These are phyloP conservation scores for Penicillium sp. DNA, from an alignment of 2,329 filamentous ascomycete genomes.

Conservation along the genomic window DNA sequence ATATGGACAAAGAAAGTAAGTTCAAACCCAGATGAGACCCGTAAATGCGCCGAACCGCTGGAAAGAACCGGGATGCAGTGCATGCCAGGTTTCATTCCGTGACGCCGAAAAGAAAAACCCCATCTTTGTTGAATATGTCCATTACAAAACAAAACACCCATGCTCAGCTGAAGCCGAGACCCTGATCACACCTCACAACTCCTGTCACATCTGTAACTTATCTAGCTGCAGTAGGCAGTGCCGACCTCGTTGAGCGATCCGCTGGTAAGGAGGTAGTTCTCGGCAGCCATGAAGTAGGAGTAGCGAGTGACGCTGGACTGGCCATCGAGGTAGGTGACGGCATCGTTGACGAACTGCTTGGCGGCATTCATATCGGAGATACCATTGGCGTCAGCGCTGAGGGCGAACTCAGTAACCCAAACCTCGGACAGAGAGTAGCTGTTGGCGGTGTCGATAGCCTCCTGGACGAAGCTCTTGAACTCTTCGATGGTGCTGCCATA, in stretches of 20 bases:
- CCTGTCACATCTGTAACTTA: not conserved
- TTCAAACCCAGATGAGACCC: constrained; percentile 6
- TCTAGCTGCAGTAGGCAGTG: constrained; percentile 29
- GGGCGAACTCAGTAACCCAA: constrained; percentile 53
- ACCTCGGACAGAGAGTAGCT: constrained; percentile 42
- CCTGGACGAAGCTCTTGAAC: constrained; percentile 44
- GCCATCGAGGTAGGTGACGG: constrained; percentile 42
- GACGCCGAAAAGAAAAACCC: not conserved
- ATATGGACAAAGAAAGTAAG: constrained; percentile 5
- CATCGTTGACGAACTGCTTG: constrained; percentile 40
- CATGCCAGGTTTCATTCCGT: not conserved
- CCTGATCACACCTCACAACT: not conserved
- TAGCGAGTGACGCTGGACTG: constrained; percentile 45
- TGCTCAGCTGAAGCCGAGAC: not conserved
- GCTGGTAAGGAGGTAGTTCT: constrained; percentile 36
- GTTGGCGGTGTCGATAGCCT: constrained; percentile 40
- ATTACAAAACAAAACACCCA: not conserved
- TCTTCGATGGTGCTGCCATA: constrained; percentile 41
- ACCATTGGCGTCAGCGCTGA: constrained; percentile 33
- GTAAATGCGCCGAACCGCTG: constrained; percentile 3
- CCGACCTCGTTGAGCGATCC: constrained; percentile 35
- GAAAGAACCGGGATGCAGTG: not conserved
- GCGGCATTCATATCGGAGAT: constrained; percentile 28
- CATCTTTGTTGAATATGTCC: constrained; percentile 3
- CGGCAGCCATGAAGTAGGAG: constrained; percentile 45